Conservation (phyloP, 2,329 filamentous ascomycete genomes). For the Biscogniauxia sp. region DNA sequence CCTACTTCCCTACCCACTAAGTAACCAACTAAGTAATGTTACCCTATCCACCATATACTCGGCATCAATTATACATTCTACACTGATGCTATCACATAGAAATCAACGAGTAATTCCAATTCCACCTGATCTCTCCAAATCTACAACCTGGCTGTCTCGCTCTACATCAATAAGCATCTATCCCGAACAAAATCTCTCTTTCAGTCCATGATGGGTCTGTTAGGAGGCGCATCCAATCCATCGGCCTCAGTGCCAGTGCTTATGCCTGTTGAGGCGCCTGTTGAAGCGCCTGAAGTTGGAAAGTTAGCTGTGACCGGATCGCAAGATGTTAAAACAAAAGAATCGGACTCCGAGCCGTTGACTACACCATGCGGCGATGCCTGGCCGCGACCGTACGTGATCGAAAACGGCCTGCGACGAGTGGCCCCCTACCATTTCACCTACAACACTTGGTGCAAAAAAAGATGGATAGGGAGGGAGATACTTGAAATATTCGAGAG, state of each 20-base stretch:
- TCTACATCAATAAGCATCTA: background rate
- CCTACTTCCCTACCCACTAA: background rate
- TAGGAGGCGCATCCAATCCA: slow-evolving; percentile 7
- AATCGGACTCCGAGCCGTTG: slow-evolving; percentile 21
- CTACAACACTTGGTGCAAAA: slow-evolving; percentile 92
- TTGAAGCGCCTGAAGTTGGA: slow-evolving; percentile 14
- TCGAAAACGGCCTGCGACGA: slow-evolving; percentile 79
- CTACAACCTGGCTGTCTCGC: slow-evolving; percentile 1
- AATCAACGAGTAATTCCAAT: background rate
- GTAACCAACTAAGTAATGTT: too few species aligned
- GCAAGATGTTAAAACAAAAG: slow-evolving; percentile 10
- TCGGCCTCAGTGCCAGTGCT: background rate
- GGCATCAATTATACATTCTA: too few species aligned
- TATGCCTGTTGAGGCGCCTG: slow-evolving; percentile 7
- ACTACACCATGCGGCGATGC: slow-evolving; percentile 36
- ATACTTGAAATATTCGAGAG: slow-evolving; percentile 85
- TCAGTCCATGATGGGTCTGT: slow-evolving; percentile 20
- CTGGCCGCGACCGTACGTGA: slow-evolving; percentile 69
- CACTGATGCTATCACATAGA: background rate
- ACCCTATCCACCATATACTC: too few species aligned
- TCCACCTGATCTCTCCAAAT: background rate
- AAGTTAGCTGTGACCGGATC: slow-evolving; percentile 11
- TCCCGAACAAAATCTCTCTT: slow-evolving; percentile 3
- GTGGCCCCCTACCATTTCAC: slow-evolving; percentile 88
- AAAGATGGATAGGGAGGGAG: slow-evolving; percentile 81